phyloP scores from a whole-genome alignment of 768 basidiomycete species.

The Gloeostereum incarnatum region DNA sequence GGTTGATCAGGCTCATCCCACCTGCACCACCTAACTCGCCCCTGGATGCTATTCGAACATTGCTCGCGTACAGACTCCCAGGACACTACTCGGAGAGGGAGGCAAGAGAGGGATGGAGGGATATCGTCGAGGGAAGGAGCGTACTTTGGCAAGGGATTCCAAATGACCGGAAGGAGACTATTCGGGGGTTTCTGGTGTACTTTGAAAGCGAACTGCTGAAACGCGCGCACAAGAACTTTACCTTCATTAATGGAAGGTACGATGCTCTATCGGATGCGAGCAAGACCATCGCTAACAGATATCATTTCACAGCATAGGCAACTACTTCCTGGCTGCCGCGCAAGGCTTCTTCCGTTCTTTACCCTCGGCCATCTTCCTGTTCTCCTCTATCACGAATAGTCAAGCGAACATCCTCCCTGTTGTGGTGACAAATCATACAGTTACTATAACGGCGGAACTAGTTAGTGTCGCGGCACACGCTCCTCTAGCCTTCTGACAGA shows the following conservation, averaged over 20 bases:
- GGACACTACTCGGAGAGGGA: conserved; percentile 55
- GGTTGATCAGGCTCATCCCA: conserved; percentile 84
- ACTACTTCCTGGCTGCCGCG: conserved; percentile 86
- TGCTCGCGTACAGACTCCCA: conserved; percentile 78
- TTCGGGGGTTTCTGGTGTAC: conserved; percentile 87
- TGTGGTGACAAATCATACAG: conserved; percentile 89
- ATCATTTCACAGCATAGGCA: conserved; percentile 53
- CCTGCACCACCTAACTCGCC: conserved; percentile 46
- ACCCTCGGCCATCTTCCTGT: conserved; percentile 89
- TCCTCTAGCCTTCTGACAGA: conserved; percentile 1
- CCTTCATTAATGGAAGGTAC: conserved; percentile 84
- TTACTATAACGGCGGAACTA: conserved; percentile 90
- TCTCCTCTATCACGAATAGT: conserved; percentile 84
- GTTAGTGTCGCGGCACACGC: conserved; percentile 23
- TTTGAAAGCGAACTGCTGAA: conserved; percentile 85
- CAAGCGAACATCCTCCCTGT: conserved; percentile 84
- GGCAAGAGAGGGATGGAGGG: conserved; percentile 85
- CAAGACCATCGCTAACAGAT: background rate
- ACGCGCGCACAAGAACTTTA: conserved; percentile 89
- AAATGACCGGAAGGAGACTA: conserved; percentile 82
- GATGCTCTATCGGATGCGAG: conserved; percentile 19
- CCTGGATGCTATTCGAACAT: conserved; percentile 60
- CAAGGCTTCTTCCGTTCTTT: conserved; percentile 87
- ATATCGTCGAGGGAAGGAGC: conserved; percentile 85
- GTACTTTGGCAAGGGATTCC: conserved; percentile 80